Evolutionary conservation across 169 alveolate genomes (phyloP), one percentile per base, ranked within the genome.

Genomic region (Perkinsus olseni): DNA sequence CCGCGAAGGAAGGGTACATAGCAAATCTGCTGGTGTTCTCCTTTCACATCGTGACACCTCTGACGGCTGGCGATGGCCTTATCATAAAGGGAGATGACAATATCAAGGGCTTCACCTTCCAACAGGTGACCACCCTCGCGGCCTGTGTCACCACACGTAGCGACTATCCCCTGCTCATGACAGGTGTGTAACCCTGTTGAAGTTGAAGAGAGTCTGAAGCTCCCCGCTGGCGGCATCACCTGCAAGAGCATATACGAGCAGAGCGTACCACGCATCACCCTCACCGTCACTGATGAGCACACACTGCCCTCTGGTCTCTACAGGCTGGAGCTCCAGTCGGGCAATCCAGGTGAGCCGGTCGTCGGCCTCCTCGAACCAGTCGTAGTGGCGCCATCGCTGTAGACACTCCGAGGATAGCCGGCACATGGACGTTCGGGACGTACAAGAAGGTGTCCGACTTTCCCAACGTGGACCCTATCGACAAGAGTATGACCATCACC

Each of bases 351-450:
- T 45, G 6, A 17, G 62, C 17, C n/a, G n/a, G n/a, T n/a, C n/a
- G n/a, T n/a, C n/a, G n/a, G n/a, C n/a, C n/a, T n/a, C n/a, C n/a
- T n/a, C n/a, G n/a, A n/a, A n/a, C n/a, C n/a, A n/a, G n/a, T n/a
- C n/a, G n/a, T n/a, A n/a, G n/a, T n/a, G n/a, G n/a, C n/a, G n/a
- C n/a, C n/a, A n/a, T n/a, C n/a, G n/a, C n/a, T n/a, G n/a, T n/a
- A 45, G 62, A 45, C 17, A 45, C 62, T 45, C 62, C 62, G 17
- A 6, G 62, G 62, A 17, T 45, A 6, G 62, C 62, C 17, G 92
- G 92, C 38, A 91, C 28, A n/a, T 91, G 92, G 92, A n/a, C 37
- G 62, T 91, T 91, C 51, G 92, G 92, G 48, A 91, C 92, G 38
- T 91, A 91, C 92, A n/a, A 34, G 36, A 39, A 91, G 92, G 62